phyloP scores from a whole-genome alignment of 306 rosid genomes.

The Argentina anserina region DNA sequence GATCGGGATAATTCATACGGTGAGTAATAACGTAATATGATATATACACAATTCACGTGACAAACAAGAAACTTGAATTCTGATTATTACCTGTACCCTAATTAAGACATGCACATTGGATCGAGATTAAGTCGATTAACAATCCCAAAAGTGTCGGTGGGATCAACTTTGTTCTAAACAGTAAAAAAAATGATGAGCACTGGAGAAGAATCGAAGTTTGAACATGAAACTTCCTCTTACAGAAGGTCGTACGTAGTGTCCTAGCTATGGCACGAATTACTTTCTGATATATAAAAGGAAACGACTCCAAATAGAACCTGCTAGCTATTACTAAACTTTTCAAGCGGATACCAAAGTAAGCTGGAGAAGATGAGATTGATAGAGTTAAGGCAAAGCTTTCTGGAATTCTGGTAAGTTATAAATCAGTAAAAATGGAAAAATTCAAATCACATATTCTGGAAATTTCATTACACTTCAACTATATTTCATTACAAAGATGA shows the following conservation, averaged over 20 bases:
- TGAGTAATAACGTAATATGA: background rate
- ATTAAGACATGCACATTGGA: background rate
- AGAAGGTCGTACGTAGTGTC: background rate
- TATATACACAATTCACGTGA: background rate
- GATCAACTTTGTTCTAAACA: background rate
- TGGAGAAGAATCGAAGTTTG: background rate
- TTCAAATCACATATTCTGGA: background rate
- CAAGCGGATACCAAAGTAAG: background rate
- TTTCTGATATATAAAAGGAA: background rate
- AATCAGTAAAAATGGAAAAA: background rate
- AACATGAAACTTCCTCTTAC: background rate
- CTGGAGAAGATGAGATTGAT: background rate
- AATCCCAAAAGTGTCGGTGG: constrained; percentile 19
- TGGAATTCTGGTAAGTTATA: background rate
- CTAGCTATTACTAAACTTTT: background rate
- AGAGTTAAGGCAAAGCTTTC: background rate
- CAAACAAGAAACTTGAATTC: background rate
- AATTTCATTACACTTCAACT: background rate
- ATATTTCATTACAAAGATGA: background rate
- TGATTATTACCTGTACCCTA: background rate
- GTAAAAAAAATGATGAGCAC: background rate
- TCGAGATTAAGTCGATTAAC: background rate
- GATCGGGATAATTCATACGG: no score
- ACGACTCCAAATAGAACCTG: background rate
- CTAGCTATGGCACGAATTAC: background rate